phyloP scores from a whole-genome alignment of 2,329 filamentous ascomycete genomes.

The Diaporthe vaccinii region DNA sequence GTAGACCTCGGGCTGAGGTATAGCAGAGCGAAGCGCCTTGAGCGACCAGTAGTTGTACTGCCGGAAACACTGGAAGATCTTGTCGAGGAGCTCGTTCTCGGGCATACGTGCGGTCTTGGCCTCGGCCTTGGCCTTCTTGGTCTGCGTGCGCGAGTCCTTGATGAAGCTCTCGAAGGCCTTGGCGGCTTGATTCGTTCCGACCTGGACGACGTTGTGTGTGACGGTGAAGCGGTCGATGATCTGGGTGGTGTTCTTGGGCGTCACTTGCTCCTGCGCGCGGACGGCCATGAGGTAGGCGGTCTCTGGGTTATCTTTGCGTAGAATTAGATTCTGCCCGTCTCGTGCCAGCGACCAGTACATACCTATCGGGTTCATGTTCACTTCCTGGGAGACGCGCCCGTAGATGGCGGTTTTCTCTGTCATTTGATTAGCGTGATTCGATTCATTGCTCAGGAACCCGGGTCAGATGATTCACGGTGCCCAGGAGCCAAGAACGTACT shows the following conservation, averaged over 20 bases:
- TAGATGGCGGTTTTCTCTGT: constrained; percentile 41
- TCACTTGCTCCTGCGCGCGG: constrained; percentile 60
- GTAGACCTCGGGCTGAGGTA: constrained; percentile 93
- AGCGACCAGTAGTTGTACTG: constrained; percentile 95
- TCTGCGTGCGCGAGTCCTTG: constrained; percentile 61
- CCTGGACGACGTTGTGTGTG: constrained; percentile 69
- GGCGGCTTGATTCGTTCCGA: constrained; percentile 62
- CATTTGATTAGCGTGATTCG: not conserved
- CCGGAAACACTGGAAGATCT: constrained; percentile 86
- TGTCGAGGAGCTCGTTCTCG: constrained; percentile 88
- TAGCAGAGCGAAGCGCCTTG: constrained; percentile 81
- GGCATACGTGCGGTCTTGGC: constrained; percentile 93
- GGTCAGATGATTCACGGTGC: not conserved
- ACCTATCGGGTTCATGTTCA: constrained; percentile 47
- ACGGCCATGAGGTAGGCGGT: constrained; percentile 56
- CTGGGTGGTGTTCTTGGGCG: constrained; percentile 63
- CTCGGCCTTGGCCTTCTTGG: constrained; percentile 74
- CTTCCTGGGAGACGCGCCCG: constrained; percentile 54
- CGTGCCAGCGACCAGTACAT: not conserved
- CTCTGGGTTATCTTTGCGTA: constrained; percentile 52
- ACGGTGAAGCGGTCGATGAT: constrained; percentile 65
- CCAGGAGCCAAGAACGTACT: constrained; percentile 64
- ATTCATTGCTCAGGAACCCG: not conserved
- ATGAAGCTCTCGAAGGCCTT: constrained; percentile 67
- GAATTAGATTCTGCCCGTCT: not conserved